Base-by-base conservation (phyloP, 1,284 basidiomycete species). In the Thecaphora frezii region DNA sequence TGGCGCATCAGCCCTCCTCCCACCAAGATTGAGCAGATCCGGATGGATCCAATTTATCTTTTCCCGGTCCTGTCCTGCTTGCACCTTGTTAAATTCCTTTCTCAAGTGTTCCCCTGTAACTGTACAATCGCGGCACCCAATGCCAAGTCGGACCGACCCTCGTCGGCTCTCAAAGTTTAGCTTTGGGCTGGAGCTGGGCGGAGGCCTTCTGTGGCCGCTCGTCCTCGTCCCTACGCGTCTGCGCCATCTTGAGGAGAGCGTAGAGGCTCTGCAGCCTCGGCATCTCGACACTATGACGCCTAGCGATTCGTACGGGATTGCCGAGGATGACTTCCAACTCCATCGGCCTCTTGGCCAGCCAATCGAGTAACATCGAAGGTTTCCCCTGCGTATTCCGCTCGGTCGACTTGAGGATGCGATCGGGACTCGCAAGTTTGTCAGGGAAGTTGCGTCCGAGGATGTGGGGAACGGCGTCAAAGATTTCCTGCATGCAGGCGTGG, bases 281-380 rank as follows among this genome's bases (percentile, higher is more conserved):
- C 77, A 81, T 81, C 19, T 78, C 74, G 14, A 79, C 60, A 0
- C 78, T 79, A 40, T 79, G 70, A 24, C 71, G 60, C 39, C 71
- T 58, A 2, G 81, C 81, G 26, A 80, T 75, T 9, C 76, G 59
- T 18, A 82, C 72, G 1, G 73, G 75, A 40, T 73, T 71, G 1
- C 73, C 73, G 14, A 79, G 44, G 33, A 77, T 79, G 3, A 81
- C 81, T 51, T 82, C 80, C 1, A 82, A 61, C 58, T 82, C 82
- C 73, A 82, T 77, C 10, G 76, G 74, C 8, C 74, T 54, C 2
- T 66, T 70, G 1, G 66, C 66, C 42, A 79, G 74, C 81, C 81
- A 82, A 55, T 82, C 82, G 16, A 80, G 60, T 23, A 82, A 63
- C 81, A 82, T 82, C 47, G 78, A 80, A 9, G 81, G 81, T 56